Evolutionary conservation across 1,284 basidiomycete genomes (phyloP), one percentile per base, ranked within the genome.

Genomic region (Veloporphyrellus conicus): DNA sequence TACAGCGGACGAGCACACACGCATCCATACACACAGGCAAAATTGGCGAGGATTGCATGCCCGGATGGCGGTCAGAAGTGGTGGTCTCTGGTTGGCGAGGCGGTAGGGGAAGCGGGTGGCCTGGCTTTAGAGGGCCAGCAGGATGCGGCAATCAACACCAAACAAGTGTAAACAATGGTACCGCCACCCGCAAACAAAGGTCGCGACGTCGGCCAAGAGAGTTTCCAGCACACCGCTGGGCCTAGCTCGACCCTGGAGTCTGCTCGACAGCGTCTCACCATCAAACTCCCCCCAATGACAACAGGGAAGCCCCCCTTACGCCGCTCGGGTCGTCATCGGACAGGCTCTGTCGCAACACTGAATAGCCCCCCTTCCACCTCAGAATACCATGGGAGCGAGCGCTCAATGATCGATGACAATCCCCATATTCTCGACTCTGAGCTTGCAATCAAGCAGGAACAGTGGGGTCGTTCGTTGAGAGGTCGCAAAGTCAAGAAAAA

Each of bases 381-480:
- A 23, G 81, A 84, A 56, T 86, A 86, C 61, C 73, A 79, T 54
- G 76, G 70, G 51, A 82, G 79, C 58, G 78, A 80, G 52, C 74
- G 74, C 54, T 78, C 76, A 12, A 58, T 68, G 57, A 58, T 69
- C 27, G 66, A 71, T 50, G 71, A 76, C 41, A 61, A 58, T 9
- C 54, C 63, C 60, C 50, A 61, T 62, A 18, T 54, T 41, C 42
- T 49, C 36, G 43, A 56, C 59, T 2, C 61, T 54, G 45, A 63
- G 39, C 67, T 67, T 8, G 54, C 50, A 12, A 67, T 69, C 8
- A 64, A 63, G 28, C 62, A 61, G 31, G 57, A 62, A 49, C 47
- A 60, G 14, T 72, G 61, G 52, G 62, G 41, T 1, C 61, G 55
- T 2, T 69, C 76, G 0, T 56, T 38, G 22, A 63, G 77, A 14